A percentile compares a stretch with the other conserved stretches of the same genome.
Evolutionary conservation across 176 grass and related monocot genomes (phyloP).

Genomic region (Poa annua): DNA sequence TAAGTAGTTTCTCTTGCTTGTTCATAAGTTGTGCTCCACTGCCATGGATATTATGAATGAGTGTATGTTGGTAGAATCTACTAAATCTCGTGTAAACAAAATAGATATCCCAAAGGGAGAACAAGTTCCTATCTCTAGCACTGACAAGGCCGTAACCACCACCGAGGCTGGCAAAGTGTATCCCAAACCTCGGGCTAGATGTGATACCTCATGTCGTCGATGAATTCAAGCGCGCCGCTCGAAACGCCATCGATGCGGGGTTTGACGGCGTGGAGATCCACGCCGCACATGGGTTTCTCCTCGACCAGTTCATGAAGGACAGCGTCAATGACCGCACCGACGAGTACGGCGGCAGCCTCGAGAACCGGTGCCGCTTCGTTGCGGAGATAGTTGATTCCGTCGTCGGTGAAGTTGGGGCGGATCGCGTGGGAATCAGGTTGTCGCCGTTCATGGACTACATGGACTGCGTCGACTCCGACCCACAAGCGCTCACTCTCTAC

Average conservation of each 20-base stretch:
- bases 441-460: not conserved
- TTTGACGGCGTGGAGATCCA: not conserved
- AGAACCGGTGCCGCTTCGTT: not conserved
- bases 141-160: not conserved
- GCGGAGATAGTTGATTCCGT: not conserved
- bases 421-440: not conserved
- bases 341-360: not conserved
- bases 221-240: not conserved
- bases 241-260: not conserved
- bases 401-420: not conserved
- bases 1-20: too few relatives aligned
- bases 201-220: constrained; percentile 25
- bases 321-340: not conserved
- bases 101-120: not conserved
- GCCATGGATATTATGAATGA: too few relatives aligned
- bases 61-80: not conserved
- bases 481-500: not conserved
- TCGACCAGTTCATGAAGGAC: not conserved
- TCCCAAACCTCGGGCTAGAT: not conserved
- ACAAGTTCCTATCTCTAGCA: constrained; percentile 30
- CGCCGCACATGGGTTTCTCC: not conserved
- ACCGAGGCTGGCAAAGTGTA: not conserved
- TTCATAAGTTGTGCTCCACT: too few relatives aligned
- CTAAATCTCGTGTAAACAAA: not conserved
- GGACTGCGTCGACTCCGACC: not conserved